Evolutionary conservation across 2,329 filamentous ascomycete genomes (phyloP), one percentile per base, ranked within the genome.

Genomic region (Arachnomyces sp.): DNA sequence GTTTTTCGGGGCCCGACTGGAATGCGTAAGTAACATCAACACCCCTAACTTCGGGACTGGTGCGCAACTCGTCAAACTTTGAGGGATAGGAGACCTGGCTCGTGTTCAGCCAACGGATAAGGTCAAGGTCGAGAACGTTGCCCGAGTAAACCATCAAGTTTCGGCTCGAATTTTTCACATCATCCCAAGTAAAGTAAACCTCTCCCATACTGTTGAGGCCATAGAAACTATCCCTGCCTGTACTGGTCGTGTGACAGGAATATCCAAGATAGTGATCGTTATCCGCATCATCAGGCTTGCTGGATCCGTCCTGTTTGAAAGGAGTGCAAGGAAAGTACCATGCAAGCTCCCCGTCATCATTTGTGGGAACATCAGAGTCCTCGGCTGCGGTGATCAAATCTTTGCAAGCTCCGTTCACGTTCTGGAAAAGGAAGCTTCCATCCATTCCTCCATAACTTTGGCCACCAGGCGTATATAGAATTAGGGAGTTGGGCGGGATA

Each of bases 321-420:
- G 84, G 73, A 3, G 75, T 82, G 71, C 92, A 98, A 2, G 92
- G 92, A 59, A 96, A 96, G 61, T 98, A 98, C 90, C 92, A 98
- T 2, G 83, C 92, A 46, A 98, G 67, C 42, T 94, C 80, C 5
- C 77, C 79, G 38, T 81, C 67, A 17, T 62, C 65, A 57, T 94
- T 82, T 4, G 83, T 84, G 1, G 89, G 87, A 7, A 98, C 80
- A 52, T 87, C 82, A 1, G 89, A 93, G 40, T 71, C 71, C 1
- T 74, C 59, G 1, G 83, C 77, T 6, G 73, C 64, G 1, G 78
- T 94, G 58, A 98, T 95, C 42, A 96, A 66, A 7, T 76, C 84
- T 67, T 96, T 98, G 75, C 92, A 98, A 47, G 84, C 85, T 35
- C 92, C 93, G 53, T 98, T 98, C 62, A 98, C 92, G 51, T 96